Base-by-base conservation (phyloP, 2,329 filamentous ascomycete genomes). In the Hypoxylon sp. region DNA sequence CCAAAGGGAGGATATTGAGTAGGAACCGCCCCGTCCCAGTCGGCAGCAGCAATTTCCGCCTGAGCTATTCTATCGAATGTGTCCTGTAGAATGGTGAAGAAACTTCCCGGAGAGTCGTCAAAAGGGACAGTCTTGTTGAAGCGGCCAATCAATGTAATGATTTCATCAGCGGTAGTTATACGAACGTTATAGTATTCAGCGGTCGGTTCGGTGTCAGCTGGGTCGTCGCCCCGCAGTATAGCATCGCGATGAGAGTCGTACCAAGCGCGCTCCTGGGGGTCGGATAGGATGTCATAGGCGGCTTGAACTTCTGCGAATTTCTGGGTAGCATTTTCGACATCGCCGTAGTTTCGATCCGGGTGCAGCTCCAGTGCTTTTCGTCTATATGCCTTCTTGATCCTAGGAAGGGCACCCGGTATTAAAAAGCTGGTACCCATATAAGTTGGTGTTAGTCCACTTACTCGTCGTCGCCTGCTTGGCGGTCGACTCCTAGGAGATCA, bases 231-330 rank as follows among this genome's bases (percentile, higher is more conserved):
- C 31, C 88, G 87, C 69, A 98, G 83, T 69, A 98, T 97, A 56
- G 92, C 90, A 73, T 94, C 91, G 68, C 94, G 91, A 78, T 99
- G 96, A 2, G 94, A 94, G 81, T 99, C 95, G 82, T 99, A 99
- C 96, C 96, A 99, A 33, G 95, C 92, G 74, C 96, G 90, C 80
- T 99, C 96, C 79, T 99, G 95, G 10, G 94, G 90, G 79, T 99
- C 96, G 1, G 95, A 97, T 0, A 99, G 88, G n/a, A 99, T 89
- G 79, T 98, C 94, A 79, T 99, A 97, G 51, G 96, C 96, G 37
- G 94, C 88, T 79, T 98, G 95, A 30, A 98, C 87, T 77, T 98
- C 94, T 55, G 96, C 94, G 78, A 99, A 99, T 58, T 91, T 89
- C 72, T 85, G 88, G 1, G 96, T 99, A 2, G 95, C 91, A 70